Conservation (phyloP, 2,329 filamentous ascomycete genomes). For the Chaetomium globosum region DNA sequence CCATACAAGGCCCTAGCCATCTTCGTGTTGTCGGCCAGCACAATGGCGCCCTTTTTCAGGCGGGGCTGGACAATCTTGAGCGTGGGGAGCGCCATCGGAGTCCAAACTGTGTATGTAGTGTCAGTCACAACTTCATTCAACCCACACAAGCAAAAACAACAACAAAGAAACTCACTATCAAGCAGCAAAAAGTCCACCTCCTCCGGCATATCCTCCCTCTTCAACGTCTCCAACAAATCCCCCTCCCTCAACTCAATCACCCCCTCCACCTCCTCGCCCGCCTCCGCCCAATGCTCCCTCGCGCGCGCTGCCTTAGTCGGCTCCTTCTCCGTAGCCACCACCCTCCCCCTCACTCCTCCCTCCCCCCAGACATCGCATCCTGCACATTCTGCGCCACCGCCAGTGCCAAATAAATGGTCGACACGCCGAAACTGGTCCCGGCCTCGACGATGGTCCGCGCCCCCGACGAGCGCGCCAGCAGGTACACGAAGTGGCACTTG, state of each 20-base stretch:
- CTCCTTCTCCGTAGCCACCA: slow-evolving; percentile 66
- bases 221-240: slow-evolving; percentile 60
- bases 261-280: slow-evolving; percentile 51
- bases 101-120: slow-evolving; percentile 36
- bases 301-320: slow-evolving; percentile 55
- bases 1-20: slow-evolving; percentile 41
- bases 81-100: slow-evolving; percentile 40
- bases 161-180: slow-evolving; percentile 55
- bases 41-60: slow-evolving; percentile 44
- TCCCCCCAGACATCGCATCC: slow-evolving; percentile 9
- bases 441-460: slow-evolving; percentile 60
- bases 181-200: slow-evolving; percentile 61
- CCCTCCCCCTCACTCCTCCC: slow-evolving; percentile 44
- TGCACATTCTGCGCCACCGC: slow-evolving; percentile 54
- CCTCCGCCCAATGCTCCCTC: slow-evolving; percentile 55
- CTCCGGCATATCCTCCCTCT: slow-evolving; percentile 48
- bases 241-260: slow-evolving; percentile 61
- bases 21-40: slow-evolving; percentile 49
- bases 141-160: not conserved
- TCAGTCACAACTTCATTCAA: not conserved
- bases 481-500: slow-evolving; percentile 61
- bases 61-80: slow-evolving; percentile 45
- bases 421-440: slow-evolving; percentile 64
- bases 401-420: slow-evolving; percentile 64
- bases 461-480: slow-evolving; percentile 51